These are phyloP conservation scores for Pseudocercospora cruenta DNA, from an alignment of 2,329 filamentous ascomycete genomes.

Conservation along the genomic window DNA sequence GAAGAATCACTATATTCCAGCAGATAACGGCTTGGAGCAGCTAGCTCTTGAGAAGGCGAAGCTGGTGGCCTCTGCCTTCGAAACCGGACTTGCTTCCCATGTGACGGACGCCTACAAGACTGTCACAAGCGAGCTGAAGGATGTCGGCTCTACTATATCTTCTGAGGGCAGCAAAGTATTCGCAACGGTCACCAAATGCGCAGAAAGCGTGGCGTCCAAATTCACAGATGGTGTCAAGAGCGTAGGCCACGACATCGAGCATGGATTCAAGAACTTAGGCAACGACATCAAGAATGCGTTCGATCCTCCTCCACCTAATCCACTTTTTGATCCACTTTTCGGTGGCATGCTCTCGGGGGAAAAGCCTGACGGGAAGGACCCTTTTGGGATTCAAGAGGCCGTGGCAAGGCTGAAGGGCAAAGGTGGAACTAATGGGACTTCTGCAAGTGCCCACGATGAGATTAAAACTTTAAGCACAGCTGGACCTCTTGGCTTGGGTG, in stretches of 20 bases:
- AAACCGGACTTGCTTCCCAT: neutral
- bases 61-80: neutral
- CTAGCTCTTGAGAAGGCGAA: neutral
- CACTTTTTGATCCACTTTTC: too few relatives aligned
- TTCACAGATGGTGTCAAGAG: neutral
- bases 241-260: neutral
- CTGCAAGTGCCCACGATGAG: too few relatives aligned
- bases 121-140: neutral
- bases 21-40: neutral
- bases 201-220: neutral
- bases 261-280: neutral
- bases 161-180: neutral
- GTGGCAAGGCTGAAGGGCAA: too few relatives aligned
- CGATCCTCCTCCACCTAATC: too few relatives aligned
- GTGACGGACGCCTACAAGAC: neutral
- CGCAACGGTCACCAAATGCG: neutral
- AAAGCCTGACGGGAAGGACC: too few relatives aligned
- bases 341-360: too few relatives aligned
- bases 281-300: neutral
- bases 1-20: slow-evolving; percentile 1
- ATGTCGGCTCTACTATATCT: neutral
- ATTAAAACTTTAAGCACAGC: too few relatives aligned
- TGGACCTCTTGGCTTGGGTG: too few relatives aligned
- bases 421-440: too few relatives aligned
- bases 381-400: too few relatives aligned